These are phyloP conservation scores for Epithele typhae DNA, from an alignment of 768 basidiomycete genomes.

Conservation along the genomic window DNA sequence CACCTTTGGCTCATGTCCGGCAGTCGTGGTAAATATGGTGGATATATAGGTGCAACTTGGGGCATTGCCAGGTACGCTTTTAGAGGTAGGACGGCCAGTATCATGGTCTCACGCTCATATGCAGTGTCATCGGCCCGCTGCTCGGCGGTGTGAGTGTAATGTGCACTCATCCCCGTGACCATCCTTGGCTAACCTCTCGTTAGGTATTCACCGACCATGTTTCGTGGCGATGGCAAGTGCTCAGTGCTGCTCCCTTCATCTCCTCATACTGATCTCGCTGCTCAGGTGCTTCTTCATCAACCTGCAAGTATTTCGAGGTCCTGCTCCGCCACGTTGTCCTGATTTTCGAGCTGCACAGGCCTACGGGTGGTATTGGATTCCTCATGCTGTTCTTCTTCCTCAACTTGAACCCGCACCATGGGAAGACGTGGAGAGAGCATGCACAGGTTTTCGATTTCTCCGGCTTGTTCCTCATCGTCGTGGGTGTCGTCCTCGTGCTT, in stretches of 20 bases:
- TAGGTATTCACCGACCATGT: constrained; percentile 71
- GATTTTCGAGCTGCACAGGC: constrained; percentile 37
- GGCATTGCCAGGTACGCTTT: constrained; percentile 49
- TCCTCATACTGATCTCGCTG: not conserved
- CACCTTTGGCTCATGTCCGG: not conserved
- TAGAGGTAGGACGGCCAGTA: no score
- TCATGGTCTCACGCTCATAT: not conserved
- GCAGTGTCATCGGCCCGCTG: constrained; percentile 69
- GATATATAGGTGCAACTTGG: constrained; percentile 76
- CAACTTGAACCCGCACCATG: constrained; percentile 72
- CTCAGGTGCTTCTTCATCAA: constrained; percentile 74
- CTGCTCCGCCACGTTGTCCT: not conserved
- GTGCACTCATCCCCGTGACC: not conserved
- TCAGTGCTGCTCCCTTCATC: not conserved
- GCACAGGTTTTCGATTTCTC: constrained; percentile 66
- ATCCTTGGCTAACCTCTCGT: not conserved
- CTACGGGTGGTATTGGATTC: constrained; percentile 67
- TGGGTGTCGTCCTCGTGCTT: constrained; percentile 62
- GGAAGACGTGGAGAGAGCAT: constrained; percentile 53
- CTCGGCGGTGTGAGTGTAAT: constrained; percentile 67
- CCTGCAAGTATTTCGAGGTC: constrained; percentile 37
- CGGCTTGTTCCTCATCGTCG: constrained; percentile 59
- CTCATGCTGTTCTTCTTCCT: constrained; percentile 66
- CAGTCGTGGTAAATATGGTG: constrained; percentile 76
- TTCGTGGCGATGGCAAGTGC: constrained; percentile 67